These are phyloP conservation scores for Ganoderma lucidum DNA, from an alignment of 1,284 basidiomycete genomes.

Conservation along the genomic window DNA sequence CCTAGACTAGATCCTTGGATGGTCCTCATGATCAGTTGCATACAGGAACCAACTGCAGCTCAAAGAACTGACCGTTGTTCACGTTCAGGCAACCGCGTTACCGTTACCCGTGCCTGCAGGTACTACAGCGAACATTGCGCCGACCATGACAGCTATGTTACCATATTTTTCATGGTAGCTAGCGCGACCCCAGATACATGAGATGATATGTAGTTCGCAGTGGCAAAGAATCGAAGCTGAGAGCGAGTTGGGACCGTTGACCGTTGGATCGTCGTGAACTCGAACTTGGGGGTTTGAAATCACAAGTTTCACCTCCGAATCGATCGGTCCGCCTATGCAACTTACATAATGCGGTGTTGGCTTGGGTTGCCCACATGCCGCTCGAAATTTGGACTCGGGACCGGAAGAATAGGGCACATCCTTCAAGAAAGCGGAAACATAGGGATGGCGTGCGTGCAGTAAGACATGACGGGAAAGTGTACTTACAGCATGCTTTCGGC, in stretches of 20 bases:
- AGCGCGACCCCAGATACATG: background rate
- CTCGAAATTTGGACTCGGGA: background rate
- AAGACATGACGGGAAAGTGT: background rate
- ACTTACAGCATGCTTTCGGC: background rate
- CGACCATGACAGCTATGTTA: background rate
- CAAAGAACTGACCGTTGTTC: background rate
- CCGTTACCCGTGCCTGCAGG: background rate
- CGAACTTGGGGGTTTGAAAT: too few relatives aligned
- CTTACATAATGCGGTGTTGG: constrained; percentile 3
- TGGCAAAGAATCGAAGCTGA: background rate
- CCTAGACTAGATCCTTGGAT: background rate
- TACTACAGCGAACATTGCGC: background rate
- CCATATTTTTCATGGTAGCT: background rate
- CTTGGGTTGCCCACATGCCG: background rate
- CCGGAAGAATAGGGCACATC: background rate
- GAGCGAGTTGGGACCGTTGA: background rate
- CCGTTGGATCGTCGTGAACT: too few relatives aligned
- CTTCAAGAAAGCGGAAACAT: background rate
- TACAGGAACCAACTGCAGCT: background rate
- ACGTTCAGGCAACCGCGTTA: background rate
- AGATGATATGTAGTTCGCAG: background rate
- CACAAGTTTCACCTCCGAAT: too few relatives aligned
- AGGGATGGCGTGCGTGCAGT: background rate
- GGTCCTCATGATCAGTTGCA: background rate
- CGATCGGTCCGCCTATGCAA: too few relatives aligned